These are phyloP conservation scores for Circinella minor DNA, from an alignment of 371 early-diverging fungal genomes.

Conservation along the genomic window DNA sequence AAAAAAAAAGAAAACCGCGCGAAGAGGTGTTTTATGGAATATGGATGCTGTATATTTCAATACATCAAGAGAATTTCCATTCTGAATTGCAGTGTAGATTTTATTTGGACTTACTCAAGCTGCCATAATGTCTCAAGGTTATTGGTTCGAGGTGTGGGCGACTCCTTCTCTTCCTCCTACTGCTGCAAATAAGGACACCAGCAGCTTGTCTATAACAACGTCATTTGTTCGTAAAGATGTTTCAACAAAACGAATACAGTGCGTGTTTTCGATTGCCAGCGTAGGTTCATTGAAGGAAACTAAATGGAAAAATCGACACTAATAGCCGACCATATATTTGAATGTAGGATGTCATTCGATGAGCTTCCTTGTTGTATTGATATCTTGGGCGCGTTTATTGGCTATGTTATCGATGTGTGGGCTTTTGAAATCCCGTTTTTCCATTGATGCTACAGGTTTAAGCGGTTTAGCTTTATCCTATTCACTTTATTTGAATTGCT, in stretches of 20 bases:
- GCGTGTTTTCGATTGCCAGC: constrained; percentile 74
- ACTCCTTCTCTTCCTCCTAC: constrained; percentile 25
- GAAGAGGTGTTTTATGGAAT: constrained; percentile 61
- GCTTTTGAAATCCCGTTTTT: constrained; percentile 48
- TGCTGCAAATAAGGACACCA: constrained; percentile 4
- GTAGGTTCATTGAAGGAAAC: constrained; percentile 64
- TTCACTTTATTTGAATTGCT: constrained; percentile 78
- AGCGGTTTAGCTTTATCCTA: constrained; percentile 85
- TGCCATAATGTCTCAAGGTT: constrained; percentile 58
- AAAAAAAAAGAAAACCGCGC: constrained; percentile 68
- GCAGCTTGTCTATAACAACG: background rate
- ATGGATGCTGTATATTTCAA: constrained; percentile 68
- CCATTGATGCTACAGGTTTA: constrained; percentile 67
- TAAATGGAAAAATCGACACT: constrained; percentile 57
- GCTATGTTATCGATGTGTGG: constrained; percentile 74
- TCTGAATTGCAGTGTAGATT: constrained; percentile 54
- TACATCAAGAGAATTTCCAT: constrained; percentile 67
- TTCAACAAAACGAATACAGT: constrained; percentile 7
- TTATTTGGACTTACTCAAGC: constrained; percentile 58
- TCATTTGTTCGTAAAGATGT: background rate
- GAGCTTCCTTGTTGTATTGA: constrained; percentile 89
- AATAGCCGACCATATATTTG: constrained; percentile 84
- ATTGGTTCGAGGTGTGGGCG: constrained; percentile 68
- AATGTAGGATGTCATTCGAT: constrained; percentile 88
- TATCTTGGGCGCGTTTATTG: constrained; percentile 68